These are phyloP conservation scores for Alternaria gansuensis DNA, from an alignment of 2,329 filamentous ascomycete species.

Conservation along the genomic window DNA sequence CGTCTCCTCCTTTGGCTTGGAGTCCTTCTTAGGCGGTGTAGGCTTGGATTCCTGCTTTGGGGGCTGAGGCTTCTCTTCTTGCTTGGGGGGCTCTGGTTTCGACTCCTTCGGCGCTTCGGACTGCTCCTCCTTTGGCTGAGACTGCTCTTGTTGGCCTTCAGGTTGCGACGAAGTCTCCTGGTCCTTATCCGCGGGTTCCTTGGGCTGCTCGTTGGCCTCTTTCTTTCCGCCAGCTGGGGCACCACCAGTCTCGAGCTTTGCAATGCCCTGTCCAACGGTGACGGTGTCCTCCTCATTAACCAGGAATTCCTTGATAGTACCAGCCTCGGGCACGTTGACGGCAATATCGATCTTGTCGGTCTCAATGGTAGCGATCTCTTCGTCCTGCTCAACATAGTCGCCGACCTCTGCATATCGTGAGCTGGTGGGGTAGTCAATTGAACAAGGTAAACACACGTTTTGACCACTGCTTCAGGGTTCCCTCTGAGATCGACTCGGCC, in stretches of 20 bases:
- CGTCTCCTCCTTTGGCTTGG: conserved; percentile 39
- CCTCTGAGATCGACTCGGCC: conserved; percentile 98
- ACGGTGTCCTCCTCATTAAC: conserved; percentile 96
- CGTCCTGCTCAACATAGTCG: conserved; percentile 92
- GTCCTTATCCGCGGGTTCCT: conserved; percentile 66
- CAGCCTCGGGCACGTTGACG: conserved; percentile 91
- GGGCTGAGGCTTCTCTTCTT: conserved; percentile 51
- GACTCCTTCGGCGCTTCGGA: conserved; percentile 50
- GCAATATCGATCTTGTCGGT: conserved; percentile 99
- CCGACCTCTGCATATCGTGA: conserved; percentile 70
- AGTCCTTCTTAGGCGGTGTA: conserved; percentile 47
- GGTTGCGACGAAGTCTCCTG: conserved; percentile 66
- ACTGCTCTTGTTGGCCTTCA: conserved; percentile 60
- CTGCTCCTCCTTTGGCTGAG: conserved; percentile 36
- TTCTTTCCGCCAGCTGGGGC: conserved; percentile 63
- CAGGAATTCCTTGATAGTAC: conserved; percentile 89
- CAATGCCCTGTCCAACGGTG: conserved; percentile 88
- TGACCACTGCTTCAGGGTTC: conserved; percentile 93
- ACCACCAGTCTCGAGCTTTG: conserved; percentile 78
- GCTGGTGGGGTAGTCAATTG: background rate
- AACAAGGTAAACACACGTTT: conserved; percentile 64
- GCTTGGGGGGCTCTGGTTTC: conserved; percentile 54
- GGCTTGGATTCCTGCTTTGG: conserved; percentile 42
- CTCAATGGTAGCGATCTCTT: conserved; percentile 98
- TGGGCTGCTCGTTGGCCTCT: conserved; percentile 64